These are phyloP conservation scores for Rhodotorula diobovata DNA, from an alignment of 768 basidiomycete genomes.

Conservation along the genomic window DNA sequence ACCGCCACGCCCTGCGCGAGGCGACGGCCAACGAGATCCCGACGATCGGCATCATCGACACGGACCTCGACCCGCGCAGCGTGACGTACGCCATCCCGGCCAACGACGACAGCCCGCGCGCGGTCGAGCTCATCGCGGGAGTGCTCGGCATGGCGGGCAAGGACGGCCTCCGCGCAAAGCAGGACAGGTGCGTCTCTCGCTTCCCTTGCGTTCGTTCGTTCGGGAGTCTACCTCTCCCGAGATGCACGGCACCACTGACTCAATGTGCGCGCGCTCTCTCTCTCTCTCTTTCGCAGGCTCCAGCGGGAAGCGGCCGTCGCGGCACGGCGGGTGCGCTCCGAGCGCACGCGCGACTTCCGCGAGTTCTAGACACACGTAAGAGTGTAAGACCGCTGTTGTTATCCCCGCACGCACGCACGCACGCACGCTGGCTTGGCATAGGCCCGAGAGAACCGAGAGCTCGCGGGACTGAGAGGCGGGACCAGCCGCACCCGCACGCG, in stretches of 20 bases:
- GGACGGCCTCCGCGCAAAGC: conserved; percentile 46
- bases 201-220: too few species aligned
- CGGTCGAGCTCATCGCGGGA: conserved; percentile 84
- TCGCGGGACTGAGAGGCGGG: too few species aligned
- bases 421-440: too few species aligned
- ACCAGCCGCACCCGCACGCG: too few species aligned
- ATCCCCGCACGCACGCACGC: background rate
- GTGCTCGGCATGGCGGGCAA: conserved; percentile 79
- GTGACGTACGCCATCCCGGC: conserved; percentile 98
- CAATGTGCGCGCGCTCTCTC: background rate
- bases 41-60: conserved; percentile 89
- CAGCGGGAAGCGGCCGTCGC: background rate
- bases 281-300: background rate
- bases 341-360: background rate
- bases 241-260: background rate
- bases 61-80: conserved; percentile 88
- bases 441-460: too few species aligned
- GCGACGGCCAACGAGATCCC: conserved; percentile 84
- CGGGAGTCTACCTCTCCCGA: background rate
- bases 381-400: background rate
- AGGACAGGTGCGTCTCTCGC: conserved; percentile 15
- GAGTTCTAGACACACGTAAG: background rate
- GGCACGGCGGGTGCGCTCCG: background rate
- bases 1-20: conserved; percentile 76
- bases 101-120: conserved; percentile 89